These are phyloP conservation scores for Picea glauca DNA, from an alignment of 75 land plant species.

Conservation along the genomic window DNA sequence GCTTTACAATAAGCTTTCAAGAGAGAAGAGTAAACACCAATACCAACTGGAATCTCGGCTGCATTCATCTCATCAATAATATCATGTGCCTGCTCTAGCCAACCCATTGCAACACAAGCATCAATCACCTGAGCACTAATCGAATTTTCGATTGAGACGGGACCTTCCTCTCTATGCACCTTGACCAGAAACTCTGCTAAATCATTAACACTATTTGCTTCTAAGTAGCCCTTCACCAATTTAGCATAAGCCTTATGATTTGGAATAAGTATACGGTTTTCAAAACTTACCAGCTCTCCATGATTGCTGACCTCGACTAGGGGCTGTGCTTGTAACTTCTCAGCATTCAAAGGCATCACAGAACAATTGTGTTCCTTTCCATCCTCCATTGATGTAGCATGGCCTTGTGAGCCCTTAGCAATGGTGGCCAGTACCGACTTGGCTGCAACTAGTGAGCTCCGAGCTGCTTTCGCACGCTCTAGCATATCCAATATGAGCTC, in stretches of 20 bases:
- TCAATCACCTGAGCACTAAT: slow-evolving; percentile 51
- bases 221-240: slow-evolving; percentile 52
- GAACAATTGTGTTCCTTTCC: neutral
- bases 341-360: slow-evolving; percentile 38
- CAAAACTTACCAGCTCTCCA: slow-evolving; percentile 43
- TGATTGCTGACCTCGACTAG: slow-evolving; percentile 24
- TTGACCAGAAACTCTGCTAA: slow-evolving; percentile 50
- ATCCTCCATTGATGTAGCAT: neutral
- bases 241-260: slow-evolving; percentile 50
- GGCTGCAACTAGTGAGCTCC: slow-evolving; percentile 38
- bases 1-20: slow-evolving; percentile 56
- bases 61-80: slow-evolving; percentile 64
- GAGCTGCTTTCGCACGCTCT: slow-evolving; percentile 41
- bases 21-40: slow-evolving; percentile 49
- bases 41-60: slow-evolving; percentile 39
- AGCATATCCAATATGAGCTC: slow-evolving; percentile 56
- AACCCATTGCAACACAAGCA: slow-evolving; percentile 53
- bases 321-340: slow-evolving; percentile 21
- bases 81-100: slow-evolving; percentile 72
- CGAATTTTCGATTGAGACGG: slow-evolving; percentile 44
- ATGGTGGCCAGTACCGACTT: slow-evolving; percentile 16
- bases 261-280: slow-evolving; percentile 57
- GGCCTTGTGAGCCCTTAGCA: neutral
- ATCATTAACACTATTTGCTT: slow-evolving; percentile 50
- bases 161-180: slow-evolving; percentile 43